Evolutionary conservation across 352 stramenopile species (phyloP).

Genomic region (Globisporangium barbulae): DNA sequence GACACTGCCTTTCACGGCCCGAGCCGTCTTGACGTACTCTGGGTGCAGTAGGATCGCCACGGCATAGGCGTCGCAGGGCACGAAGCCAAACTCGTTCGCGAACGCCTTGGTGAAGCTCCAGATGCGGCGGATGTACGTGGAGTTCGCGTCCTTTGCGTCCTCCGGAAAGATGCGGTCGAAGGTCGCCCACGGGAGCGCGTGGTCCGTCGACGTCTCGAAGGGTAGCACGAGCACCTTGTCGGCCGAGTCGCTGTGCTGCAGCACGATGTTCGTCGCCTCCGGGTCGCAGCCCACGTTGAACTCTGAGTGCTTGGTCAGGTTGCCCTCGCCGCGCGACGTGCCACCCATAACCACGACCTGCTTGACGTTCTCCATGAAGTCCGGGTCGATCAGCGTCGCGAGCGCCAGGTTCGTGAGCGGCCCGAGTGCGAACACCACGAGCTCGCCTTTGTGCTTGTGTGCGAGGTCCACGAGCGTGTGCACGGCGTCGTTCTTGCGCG

Average conservation of each 20-base stretch:
- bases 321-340: constrained; percentile 62
- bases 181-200: constrained; percentile 48
- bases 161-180: constrained; percentile 70
- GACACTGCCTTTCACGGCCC: constrained; percentile 43
- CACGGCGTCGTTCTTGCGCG: constrained; percentile 60
- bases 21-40: constrained; percentile 46
- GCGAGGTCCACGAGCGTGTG: constrained; percentile 59
- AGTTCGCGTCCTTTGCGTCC: constrained; percentile 25
- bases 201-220: constrained; percentile 66
- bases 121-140: constrained; percentile 54
- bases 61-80: constrained; percentile 74
- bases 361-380: constrained; percentile 58
- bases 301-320: constrained; percentile 63
- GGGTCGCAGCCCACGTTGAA: constrained; percentile 84
- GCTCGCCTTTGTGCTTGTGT: constrained; percentile 52
- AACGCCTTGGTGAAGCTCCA: constrained; percentile 61
- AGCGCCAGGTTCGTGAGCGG: constrained; percentile 81
- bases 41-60: constrained; percentile 58
- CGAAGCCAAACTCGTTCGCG: constrained; percentile 40
- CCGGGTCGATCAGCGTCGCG: constrained; percentile 66
- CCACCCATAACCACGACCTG: constrained; percentile 76
- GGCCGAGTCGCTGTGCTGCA: constrained; percentile 49
- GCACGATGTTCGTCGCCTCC: constrained; percentile 72
- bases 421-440: constrained; percentile 73
- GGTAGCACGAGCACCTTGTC: constrained; percentile 65